Evolutionary conservation across 2,329 filamentous ascomycete genomes (phyloP).

Genomic region (Didymella glomerata): DNA sequence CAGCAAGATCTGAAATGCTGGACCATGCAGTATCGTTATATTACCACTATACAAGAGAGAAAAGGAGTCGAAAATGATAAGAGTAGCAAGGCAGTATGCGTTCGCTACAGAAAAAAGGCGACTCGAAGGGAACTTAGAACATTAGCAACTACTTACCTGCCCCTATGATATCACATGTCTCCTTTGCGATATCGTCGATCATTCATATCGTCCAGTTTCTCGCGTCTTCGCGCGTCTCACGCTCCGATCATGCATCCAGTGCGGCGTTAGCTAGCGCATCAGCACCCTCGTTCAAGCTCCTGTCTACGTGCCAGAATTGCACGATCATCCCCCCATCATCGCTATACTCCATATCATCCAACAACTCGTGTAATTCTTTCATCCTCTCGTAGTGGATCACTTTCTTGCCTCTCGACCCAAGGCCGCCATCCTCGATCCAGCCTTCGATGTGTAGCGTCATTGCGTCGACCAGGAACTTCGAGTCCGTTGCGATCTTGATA

Average conservation of each 20-base stretch:
- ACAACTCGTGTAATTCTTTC: background rate
- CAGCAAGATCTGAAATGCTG: no score
- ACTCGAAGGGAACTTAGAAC: background rate
- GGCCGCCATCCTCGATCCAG: background rate
- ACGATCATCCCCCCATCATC: conserved; percentile 27
- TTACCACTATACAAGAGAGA: no score
- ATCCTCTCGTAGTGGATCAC: background rate
- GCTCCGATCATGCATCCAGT: background rate
- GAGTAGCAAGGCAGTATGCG: background rate
- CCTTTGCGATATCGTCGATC: no score
- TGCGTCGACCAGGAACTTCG: background rate
- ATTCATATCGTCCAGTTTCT: no score
- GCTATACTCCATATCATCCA: background rate
- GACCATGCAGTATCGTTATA: no score
- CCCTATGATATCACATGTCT: no score
- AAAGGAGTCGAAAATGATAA: background rate
- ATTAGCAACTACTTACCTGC: no score
- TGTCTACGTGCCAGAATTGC: conserved; percentile 39
- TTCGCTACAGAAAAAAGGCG: background rate
- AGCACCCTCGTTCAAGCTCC: conserved; percentile 30
- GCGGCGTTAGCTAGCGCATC: conserved; percentile 28
- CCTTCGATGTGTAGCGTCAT: background rate
- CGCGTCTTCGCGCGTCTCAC: no score
- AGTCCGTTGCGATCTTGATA: background rate
- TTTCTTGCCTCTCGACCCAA: background rate